Percentiles rank a stretch among this genome's conserved stretches.
Conservation (phyloP, 176 grass and related monocot species). For the Musa troglodytarum region DNA sequence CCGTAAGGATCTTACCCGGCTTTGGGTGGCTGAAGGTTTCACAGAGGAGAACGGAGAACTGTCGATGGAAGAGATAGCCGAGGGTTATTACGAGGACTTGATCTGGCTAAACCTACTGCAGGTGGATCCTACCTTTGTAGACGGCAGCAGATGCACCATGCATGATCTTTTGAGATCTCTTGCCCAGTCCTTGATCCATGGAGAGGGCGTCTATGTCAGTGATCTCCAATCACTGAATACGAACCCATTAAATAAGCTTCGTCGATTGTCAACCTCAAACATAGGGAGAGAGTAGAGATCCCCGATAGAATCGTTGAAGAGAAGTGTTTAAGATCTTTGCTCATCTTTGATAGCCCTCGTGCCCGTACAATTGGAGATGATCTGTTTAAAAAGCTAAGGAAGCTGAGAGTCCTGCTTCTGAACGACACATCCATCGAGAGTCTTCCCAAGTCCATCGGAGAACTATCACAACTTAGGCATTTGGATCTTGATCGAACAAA, state of each 20-base stretch:
- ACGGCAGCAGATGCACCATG: no score
- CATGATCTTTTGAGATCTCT: no score
- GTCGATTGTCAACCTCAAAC: background rate
- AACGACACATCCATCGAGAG: conserved; percentile 39
- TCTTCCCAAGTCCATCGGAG: conserved; percentile 49
- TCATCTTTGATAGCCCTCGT: background rate
- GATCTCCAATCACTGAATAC: background rate
- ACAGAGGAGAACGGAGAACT: background rate
- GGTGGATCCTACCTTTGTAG: no score
- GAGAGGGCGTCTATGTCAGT: no score
- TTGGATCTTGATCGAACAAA: conserved; percentile 65
- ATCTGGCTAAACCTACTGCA: no score
- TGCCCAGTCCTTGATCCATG: no score
- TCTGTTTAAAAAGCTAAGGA: background rate
- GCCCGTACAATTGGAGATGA: background rate
- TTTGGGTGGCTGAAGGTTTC: conserved; percentile 38
- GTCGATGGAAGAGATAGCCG: no score
- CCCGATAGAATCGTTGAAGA: background rate
- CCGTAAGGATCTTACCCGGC: background rate
- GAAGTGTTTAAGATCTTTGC: background rate
- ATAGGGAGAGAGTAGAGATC: background rate
- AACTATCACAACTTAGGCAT: conserved; percentile 63
- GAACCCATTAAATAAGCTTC: background rate
- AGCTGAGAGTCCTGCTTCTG: conserved; percentile 33
- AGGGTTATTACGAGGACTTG: no score